Evolutionary conservation across 495 filamentous ascomycete species (phyloP).

Genomic region (Aspergillus sclerotiicarbonarius): DNA sequence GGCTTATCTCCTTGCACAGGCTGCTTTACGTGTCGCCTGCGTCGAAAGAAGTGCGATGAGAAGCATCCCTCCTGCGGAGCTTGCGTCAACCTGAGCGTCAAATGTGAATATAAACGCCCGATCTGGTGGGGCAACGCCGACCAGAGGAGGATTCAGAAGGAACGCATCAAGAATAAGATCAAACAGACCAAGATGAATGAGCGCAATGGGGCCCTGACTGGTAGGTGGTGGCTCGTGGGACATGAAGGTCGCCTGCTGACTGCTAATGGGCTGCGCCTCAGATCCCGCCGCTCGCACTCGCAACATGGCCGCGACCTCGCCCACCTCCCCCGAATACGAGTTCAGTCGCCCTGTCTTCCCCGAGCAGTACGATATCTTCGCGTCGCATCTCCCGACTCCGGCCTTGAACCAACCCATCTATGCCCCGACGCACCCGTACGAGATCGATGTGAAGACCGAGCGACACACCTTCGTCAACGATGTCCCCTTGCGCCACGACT

Average conservation of each 20-base stretch:
- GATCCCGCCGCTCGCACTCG: slow-evolving; percentile 21
- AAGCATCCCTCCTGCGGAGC: slow-evolving; percentile 80
- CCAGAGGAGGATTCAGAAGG: slow-evolving; percentile 81
- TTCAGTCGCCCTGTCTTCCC: slow-evolving; percentile 62
- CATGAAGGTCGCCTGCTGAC: slow-evolving; percentile 6
- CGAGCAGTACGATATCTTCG: slow-evolving; percentile 60
- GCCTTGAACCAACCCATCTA: slow-evolving; percentile 34
- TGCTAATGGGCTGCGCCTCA: background rate
- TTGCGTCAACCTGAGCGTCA: slow-evolving; percentile 81
- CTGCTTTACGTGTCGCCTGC: slow-evolving; percentile 94
- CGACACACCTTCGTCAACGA: slow-evolving; percentile 93
- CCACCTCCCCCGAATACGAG: slow-evolving; percentile 68
- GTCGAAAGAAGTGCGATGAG: slow-evolving; percentile 98
- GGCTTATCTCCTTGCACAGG: slow-evolving; percentile 48
- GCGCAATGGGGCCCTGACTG: slow-evolving; percentile 57
- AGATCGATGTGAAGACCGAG: slow-evolving; percentile 94
- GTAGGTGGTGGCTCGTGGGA: slow-evolving; percentile 20
- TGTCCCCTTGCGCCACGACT: slow-evolving; percentile 77
- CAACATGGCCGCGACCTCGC: slow-evolving; percentile 47
- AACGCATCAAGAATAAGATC: slow-evolving; percentile 93
- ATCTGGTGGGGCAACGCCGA: slow-evolving; percentile 96
- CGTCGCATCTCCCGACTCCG: slow-evolving; percentile 46
- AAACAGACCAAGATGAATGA: slow-evolving; percentile 93
- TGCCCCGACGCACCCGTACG: slow-evolving; percentile 65
- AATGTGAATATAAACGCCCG: slow-evolving; percentile 94